Conservation (phyloP, 805 yeast species). For the Isabelozyma pseudorhagii region DNA sequence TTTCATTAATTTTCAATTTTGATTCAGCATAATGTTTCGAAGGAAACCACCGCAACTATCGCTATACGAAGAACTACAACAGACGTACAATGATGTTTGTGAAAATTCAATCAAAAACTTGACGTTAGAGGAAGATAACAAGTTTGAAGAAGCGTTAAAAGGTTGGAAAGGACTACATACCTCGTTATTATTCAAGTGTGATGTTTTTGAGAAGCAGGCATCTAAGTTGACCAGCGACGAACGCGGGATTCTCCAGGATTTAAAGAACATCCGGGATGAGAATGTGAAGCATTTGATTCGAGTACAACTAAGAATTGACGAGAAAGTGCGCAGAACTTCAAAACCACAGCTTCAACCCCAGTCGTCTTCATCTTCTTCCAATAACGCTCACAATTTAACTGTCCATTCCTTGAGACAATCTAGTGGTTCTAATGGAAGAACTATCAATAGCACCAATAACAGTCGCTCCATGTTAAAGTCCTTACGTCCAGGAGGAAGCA, state of each 20-base stretch:
- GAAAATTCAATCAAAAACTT: constrained; percentile 55
- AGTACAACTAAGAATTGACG: constrained; percentile 39
- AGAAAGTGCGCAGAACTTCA: constrained; percentile 20
- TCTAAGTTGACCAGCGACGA: constrained; percentile 25
- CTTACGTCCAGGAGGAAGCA: constrained; percentile 16
- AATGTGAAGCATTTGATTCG: constrained; percentile 41
- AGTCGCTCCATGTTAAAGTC: constrained; percentile 30
- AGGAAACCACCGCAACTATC: constrained; percentile 57
- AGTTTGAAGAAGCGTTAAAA: constrained; percentile 53
- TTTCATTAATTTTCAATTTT: neutral
- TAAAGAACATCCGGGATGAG: constrained; percentile 38
- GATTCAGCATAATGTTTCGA: constrained; percentile 39
- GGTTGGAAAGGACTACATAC: constrained; percentile 78
- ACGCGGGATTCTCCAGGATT: constrained; percentile 22
- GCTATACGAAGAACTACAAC: constrained; percentile 51
- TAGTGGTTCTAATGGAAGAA: constrained; percentile 3
- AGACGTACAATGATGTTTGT: constrained; percentile 60
- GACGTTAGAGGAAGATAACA: constrained; percentile 53
- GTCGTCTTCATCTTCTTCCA: constrained; percentile 7
- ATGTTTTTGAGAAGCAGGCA: constrained; percentile 45
- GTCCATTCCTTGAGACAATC: constrained; percentile 14
- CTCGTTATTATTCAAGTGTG: constrained; percentile 53
- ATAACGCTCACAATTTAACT: neutral
- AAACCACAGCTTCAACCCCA: constrained; percentile 3
- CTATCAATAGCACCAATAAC: constrained; percentile 6